These are phyloP conservation scores for Kodamaea ohmeri DNA, from an alignment of 1,139 yeast species.

Conservation along the genomic window DNA sequence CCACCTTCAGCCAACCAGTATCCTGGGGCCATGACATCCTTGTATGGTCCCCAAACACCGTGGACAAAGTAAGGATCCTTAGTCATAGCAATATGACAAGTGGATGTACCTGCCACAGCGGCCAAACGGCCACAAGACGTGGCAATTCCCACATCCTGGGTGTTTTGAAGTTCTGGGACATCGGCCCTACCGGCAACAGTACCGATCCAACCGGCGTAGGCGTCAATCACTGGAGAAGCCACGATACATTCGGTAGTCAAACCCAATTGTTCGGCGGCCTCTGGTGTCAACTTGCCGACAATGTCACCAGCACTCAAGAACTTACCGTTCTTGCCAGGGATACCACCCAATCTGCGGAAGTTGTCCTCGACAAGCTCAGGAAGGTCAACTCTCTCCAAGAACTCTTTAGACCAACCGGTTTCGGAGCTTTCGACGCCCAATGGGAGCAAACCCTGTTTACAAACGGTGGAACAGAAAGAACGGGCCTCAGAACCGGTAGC, in stretches of 20 bases:
- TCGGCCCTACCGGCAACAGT: conserved; percentile 88
- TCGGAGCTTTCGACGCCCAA: conserved; percentile 81
- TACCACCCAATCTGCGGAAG: conserved; percentile 80
- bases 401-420: conserved; percentile 88
- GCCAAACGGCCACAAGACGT: conserved; percentile 83
- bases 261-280: conserved; percentile 83
- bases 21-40: conserved; percentile 84
- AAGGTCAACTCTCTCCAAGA: conserved; percentile 64
- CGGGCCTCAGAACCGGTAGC: conserved; percentile 88
- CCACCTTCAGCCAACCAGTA: conserved; percentile 99
- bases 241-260: conserved; percentile 76
- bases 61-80: conserved; percentile 83
- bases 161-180: conserved; percentile 38
- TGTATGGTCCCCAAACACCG: conserved; percentile 99
- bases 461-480: conserved; percentile 84
- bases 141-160: conserved; percentile 42
- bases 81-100: conserved; percentile 91
- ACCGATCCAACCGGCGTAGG: conserved; percentile 98
- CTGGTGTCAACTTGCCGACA: conserved; percentile 65
- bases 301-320: conserved; percentile 86
- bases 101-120: conserved; percentile 97
- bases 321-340: conserved; percentile 66
- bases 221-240: conserved; percentile 95
- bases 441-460: conserved; percentile 95
- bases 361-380: conserved; percentile 75